Evolutionary conservation across 192 early-diverging fungal genomes (phyloP).

Genomic region (Ambispora gerdemannii): DNA sequence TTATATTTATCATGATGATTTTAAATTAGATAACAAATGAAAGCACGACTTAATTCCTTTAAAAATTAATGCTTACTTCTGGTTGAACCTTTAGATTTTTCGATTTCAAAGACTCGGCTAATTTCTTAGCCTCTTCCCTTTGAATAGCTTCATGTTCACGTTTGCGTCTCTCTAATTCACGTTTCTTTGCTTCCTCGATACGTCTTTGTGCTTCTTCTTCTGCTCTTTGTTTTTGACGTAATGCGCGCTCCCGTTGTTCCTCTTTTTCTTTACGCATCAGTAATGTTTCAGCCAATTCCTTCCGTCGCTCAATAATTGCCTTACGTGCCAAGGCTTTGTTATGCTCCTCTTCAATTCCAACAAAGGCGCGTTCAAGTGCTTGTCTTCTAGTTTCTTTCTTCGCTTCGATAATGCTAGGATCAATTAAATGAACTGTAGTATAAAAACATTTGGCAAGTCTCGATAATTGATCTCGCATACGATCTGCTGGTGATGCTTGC

Average conservation of each 20-base stretch:
- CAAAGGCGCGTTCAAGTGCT: slow-evolving; percentile 68
- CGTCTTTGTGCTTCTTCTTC: slow-evolving; percentile 78
- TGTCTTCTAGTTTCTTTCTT: slow-evolving; percentile 64
- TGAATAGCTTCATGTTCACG: slow-evolving; percentile 78
- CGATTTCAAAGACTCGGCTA: slow-evolving; percentile 75
- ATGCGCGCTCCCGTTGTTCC: slow-evolving; percentile 74
- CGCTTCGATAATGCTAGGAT: slow-evolving; percentile 66
- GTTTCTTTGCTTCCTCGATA: slow-evolving; percentile 79
- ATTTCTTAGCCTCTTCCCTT: slow-evolving; percentile 76
- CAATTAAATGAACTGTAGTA: slow-evolving; percentile 79
- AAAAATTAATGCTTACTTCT: slow-evolving; percentile 2
- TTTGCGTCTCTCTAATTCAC: slow-evolving; percentile 77
- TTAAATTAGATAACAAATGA: neutral
- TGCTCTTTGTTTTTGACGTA: slow-evolving; percentile 70
- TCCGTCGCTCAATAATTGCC: slow-evolving; percentile 82
- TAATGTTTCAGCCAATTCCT: slow-evolving; percentile 73
- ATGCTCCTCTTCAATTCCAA: slow-evolving; percentile 80
- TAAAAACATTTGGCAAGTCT: slow-evolving; percentile 82
- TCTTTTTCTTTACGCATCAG: slow-evolving; percentile 77
- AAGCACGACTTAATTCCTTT: neutral
- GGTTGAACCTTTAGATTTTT: slow-evolving; percentile 38
- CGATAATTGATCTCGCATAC: slow-evolving; percentile 90
- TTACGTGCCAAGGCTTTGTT: slow-evolving; percentile 70
- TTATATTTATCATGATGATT: slow-evolving; percentile 10
- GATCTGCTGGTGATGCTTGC: slow-evolving; percentile 81